phyloP scores from a whole-genome alignment of 2,329 filamentous ascomycete species.

The Zopfia rhizophila region DNA sequence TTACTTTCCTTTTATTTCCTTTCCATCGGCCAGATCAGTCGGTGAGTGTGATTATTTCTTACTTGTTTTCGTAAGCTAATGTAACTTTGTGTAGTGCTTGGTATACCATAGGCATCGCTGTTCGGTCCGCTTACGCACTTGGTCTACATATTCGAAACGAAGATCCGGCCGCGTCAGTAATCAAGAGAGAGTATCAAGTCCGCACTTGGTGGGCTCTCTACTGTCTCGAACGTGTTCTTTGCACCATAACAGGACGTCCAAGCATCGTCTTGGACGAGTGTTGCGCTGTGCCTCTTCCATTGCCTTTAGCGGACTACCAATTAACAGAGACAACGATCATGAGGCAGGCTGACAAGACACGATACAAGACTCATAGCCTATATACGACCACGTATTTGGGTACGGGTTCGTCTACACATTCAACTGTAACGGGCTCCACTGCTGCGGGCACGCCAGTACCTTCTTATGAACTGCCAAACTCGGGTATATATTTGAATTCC shows the following conservation, averaged over 20 bases:
- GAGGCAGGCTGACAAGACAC: too few species aligned
- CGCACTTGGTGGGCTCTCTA: conserved; percentile 46
- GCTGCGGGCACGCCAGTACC: neutral
- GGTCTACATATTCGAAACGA: conserved; percentile 40
- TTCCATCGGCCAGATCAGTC: conserved; percentile 44
- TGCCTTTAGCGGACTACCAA: conserved; percentile 22
- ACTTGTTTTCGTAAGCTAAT: neutral
- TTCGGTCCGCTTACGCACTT: conserved; percentile 37
- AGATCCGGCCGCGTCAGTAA: conserved; percentile 20
- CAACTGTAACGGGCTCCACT: conserved; percentile 14
- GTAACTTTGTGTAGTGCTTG: conserved; percentile 36
- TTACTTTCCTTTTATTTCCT: conserved; percentile 43
- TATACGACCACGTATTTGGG: conserved; percentile 8
- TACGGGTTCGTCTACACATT: conserved; percentile 25
- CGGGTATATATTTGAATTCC: too few species aligned
- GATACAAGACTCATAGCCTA: too few species aligned
- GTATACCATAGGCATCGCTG: conserved; percentile 34
- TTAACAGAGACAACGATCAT: too few species aligned
- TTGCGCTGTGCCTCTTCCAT: conserved; percentile 32
- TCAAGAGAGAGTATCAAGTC: conserved; percentile 37
- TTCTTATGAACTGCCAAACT: too few species aligned
- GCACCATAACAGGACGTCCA: conserved; percentile 41
- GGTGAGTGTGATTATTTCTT: conserved; percentile 29
- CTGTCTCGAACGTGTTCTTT: conserved; percentile 37
- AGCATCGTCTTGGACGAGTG: conserved; percentile 33